A percentile compares a stretch with the other conserved stretches of the same genome.
phyloP scores from a whole-genome alignment of 257 asterid genomes.

The Euphrasia confusa region DNA sequence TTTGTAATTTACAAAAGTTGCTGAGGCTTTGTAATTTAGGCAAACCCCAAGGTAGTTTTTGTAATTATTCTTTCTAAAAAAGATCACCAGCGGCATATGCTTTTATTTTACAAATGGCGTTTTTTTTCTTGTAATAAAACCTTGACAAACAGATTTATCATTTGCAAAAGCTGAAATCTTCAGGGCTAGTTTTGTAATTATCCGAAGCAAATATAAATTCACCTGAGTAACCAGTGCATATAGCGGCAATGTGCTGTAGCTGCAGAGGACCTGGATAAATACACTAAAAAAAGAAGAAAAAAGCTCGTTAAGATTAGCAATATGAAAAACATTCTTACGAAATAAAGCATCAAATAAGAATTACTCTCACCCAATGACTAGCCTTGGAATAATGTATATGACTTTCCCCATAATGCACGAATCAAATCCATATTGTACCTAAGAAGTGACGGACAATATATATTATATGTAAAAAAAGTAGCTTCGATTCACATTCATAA shows the following conservation, averaged over 20 bases:
- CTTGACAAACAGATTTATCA: too few species aligned
- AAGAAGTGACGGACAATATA: not conserved
- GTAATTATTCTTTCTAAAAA: too few species aligned
- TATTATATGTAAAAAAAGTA: not conserved
- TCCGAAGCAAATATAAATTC: not conserved
- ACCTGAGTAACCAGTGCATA: conserved; percentile 97
- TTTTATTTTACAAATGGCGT: too few species aligned
- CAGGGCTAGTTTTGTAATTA: not conserved
- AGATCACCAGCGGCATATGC: too few species aligned
- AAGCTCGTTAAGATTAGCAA: conserved; percentile 7
- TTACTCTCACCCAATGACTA: conserved; percentile 64
- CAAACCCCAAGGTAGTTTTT: too few species aligned
- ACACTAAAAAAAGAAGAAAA: conserved; percentile 38
- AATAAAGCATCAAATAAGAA: not conserved
- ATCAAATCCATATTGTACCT: conserved; percentile 88
- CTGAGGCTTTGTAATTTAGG: too few species aligned
- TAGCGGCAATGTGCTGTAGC: conserved; percentile 91
- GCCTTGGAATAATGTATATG: conserved; percentile 71
- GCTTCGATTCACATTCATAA: not conserved
- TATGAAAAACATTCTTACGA: not conserved
- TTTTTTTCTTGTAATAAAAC: too few species aligned
- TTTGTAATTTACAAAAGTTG: too few species aligned
- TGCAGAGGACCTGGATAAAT: conserved; percentile 81
- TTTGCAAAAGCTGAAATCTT: not conserved
- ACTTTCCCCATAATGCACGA: conserved; percentile 98